These are phyloP conservation scores for Stachybotrys echinatus DNA, from an alignment of 2,329 filamentous ascomycete species.

Conservation along the genomic window DNA sequence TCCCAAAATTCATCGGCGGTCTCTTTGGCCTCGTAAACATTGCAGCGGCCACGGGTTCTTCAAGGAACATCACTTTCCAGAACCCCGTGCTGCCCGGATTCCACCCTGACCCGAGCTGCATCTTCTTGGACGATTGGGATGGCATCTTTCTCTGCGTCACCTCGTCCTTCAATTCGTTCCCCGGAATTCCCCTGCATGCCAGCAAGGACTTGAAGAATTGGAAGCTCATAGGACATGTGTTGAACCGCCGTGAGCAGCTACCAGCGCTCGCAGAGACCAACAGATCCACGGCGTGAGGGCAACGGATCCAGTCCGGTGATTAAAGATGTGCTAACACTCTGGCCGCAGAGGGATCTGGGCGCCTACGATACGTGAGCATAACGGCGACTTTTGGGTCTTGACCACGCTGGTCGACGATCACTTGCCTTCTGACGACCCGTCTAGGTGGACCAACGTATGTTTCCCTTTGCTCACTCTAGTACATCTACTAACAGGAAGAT, in stretches of 20 bases:
- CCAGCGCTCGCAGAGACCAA: neutral
- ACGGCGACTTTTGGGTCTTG: neutral
- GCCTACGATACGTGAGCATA: neutral
- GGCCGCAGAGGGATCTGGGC: neutral
- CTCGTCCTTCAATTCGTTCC: conserved; percentile 45
- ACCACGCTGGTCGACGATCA: neutral
- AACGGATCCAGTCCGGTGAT: neutral
- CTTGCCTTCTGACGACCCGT: neutral
- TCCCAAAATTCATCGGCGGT: neutral
- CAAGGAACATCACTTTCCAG: neutral
- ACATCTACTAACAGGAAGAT: too few species aligned
- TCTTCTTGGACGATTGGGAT: conserved; percentile 26
- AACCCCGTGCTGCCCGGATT: conserved; percentile 44
- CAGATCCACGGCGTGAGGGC: neutral
- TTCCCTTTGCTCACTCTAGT: neutral
- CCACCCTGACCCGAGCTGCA: conserved; percentile 34
- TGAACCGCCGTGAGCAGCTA: conserved; percentile 32
- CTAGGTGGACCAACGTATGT: neutral
- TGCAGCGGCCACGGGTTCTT: neutral
- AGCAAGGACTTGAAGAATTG: conserved; percentile 44
- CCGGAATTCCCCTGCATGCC: conserved; percentile 44
- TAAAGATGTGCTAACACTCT: neutral
- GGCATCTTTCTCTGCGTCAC: conserved; percentile 44
- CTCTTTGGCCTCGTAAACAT: neutral
- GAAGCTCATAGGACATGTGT: conserved; percentile 33